A percentile compares a stretch with the other conserved stretches of the same genome.
Evolutionary conservation across 331 rosid species (phyloP).

Genomic region (Pyrus hybrid): DNA sequence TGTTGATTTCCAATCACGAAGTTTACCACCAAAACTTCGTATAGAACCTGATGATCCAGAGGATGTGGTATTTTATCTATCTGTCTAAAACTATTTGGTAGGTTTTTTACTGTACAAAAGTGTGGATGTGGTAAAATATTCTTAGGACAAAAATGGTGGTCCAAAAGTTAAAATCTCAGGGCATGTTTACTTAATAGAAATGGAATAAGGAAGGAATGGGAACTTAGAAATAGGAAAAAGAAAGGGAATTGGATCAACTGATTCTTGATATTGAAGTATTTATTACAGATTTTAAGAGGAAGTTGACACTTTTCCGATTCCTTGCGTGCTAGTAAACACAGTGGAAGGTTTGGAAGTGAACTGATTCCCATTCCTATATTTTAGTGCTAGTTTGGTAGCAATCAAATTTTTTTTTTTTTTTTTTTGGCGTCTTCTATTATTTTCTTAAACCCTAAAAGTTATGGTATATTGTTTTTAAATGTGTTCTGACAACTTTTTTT

Average conservation of each 20-base stretch:
- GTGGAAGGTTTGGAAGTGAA: too few species aligned
- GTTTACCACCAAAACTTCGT: conserved; percentile 81
- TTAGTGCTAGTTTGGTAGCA: not conserved
- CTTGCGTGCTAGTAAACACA: too few species aligned
- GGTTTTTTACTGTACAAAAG: not conserved
- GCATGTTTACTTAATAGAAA: too few species aligned
- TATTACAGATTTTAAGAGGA: too few species aligned
- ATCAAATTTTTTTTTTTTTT: not conserved
- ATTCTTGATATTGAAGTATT: too few species aligned
- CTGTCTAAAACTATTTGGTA: conserved; percentile 14
- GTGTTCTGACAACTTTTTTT: not conserved
- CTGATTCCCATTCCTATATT: too few species aligned
- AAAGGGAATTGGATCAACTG: too few species aligned
- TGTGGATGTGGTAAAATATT: not conserved
- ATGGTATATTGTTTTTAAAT: not conserved
- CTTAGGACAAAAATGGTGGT: not conserved
- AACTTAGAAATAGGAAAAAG: too few species aligned
- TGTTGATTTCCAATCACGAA: conserved; percentile 69
- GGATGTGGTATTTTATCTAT: conserved; percentile 55
- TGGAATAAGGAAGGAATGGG: too few species aligned
- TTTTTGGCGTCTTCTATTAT: not conserved
- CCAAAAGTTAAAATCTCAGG: not conserved
- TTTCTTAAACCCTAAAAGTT: not conserved
- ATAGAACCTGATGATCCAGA: conserved; percentile 92
- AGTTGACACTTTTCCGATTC: too few species aligned